Evolutionary conservation across 1,139 yeast genomes (phyloP).

Genomic region (Suhomyces maxii): DNA sequence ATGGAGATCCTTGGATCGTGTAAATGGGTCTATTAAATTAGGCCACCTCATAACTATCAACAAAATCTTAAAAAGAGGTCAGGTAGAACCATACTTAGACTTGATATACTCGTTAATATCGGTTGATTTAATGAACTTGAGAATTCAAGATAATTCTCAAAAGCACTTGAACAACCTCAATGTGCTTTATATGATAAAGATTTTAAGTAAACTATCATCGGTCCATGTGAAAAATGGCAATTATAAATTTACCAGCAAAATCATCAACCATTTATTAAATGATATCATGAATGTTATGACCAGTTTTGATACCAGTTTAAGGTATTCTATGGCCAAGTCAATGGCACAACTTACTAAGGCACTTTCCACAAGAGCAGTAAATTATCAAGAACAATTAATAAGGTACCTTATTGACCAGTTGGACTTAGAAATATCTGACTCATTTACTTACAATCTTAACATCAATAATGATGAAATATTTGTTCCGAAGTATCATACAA

Average conservation of each 20-base stretch:
- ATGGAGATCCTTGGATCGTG: conserved; percentile 18
- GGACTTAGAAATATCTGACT: conserved; percentile 12
- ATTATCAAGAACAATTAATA: conserved; percentile 38
- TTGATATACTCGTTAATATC: conserved; percentile 19
- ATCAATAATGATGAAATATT: conserved; percentile 24
- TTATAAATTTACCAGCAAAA: conserved; percentile 21
- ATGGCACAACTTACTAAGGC: conserved; percentile 25
- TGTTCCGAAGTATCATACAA: conserved; percentile 36
- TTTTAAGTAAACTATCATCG: conserved; percentile 32
- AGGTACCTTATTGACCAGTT: conserved; percentile 28
- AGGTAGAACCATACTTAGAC: conserved; percentile 13
- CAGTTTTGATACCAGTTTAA: conserved; percentile 31
- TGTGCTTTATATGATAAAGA: conserved; percentile 34
- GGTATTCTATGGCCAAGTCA: conserved; percentile 42
- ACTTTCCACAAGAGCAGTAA: conserved; percentile 26
- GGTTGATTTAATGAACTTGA: conserved; percentile 12
- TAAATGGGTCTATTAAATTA: conserved; percentile 23
- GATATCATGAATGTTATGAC: conserved; percentile 28
- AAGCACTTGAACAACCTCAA: conserved; percentile 22
- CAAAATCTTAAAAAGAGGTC: conserved; percentile 32
- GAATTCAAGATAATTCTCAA: conserved; percentile 9
- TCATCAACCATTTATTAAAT: conserved; percentile 32
- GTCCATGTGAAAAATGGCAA: conserved; percentile 16
- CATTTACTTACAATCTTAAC: conserved; percentile 12
- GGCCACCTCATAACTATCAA: conserved; percentile 43